These are phyloP conservation scores for Apiospora saccharicola DNA, from an alignment of 2,329 filamentous ascomycete species.

Conservation along the genomic window DNA sequence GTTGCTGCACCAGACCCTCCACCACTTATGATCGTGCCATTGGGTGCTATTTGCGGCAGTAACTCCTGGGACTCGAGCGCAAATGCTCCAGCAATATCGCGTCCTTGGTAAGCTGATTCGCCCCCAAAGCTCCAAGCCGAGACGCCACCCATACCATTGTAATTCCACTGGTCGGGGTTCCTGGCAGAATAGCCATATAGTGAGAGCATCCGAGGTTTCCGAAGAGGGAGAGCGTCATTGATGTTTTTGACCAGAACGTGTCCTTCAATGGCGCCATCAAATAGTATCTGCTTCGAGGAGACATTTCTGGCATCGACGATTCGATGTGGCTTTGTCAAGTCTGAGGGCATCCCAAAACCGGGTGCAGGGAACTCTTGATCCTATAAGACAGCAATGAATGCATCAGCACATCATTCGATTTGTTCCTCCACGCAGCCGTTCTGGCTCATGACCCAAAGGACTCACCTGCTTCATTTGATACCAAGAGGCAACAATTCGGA, in stretches of 20 bases:
- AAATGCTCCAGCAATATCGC: constrained; percentile 39
- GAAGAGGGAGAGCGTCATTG: constrained; percentile 61
- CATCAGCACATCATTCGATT: background rate
- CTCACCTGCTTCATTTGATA: constrained; percentile 53
- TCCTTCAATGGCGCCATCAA: constrained; percentile 67
- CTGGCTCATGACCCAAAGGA: background rate
- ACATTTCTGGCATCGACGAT: constrained; percentile 63
- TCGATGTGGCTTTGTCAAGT: constrained; percentile 57
- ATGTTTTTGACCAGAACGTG: constrained; percentile 71
- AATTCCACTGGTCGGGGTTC: constrained; percentile 51
- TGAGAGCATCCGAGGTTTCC: constrained; percentile 58
- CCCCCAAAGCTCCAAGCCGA: constrained; percentile 50
- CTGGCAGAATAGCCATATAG: constrained; percentile 69
- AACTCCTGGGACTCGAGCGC: constrained; percentile 40
- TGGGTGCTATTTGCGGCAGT: constrained; percentile 52
- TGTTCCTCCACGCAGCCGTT: background rate
- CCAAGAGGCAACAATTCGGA: constrained; percentile 60
- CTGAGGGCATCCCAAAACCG: constrained; percentile 59
- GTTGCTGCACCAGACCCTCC: constrained; percentile 58
- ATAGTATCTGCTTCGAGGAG: constrained; percentile 48
- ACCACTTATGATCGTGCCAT: constrained; percentile 54
- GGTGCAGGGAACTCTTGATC: constrained; percentile 54
- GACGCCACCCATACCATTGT: constrained; percentile 46
- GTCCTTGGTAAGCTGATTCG: constrained; percentile 45
- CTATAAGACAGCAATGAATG: constrained; percentile 43